These are phyloP conservation scores for Teratosphaeria pseudoeucalypti DNA, from an alignment of 2,329 filamentous ascomycete genomes.

Conservation along the genomic window DNA sequence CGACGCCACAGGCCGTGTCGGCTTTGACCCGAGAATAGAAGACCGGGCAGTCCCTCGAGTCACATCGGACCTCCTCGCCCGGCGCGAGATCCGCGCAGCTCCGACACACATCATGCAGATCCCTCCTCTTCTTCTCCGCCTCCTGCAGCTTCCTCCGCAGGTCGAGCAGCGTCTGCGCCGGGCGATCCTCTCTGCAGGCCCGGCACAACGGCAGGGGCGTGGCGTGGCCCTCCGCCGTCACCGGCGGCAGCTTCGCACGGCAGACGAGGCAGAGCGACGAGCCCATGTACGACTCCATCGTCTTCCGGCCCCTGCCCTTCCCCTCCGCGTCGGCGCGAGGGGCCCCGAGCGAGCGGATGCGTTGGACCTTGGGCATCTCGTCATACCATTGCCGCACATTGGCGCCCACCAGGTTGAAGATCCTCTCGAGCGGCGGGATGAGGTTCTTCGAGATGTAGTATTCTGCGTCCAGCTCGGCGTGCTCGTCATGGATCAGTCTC, in stretches of 20 bases:
- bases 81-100: conserved; percentile 66
- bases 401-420: conserved; percentile 91
- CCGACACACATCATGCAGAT: conserved; percentile 64
- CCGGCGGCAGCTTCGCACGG: conserved; percentile 44
- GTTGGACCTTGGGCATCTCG: conserved; percentile 87
- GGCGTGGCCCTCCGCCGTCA: conserved; percentile 13
- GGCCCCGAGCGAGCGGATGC: conserved; percentile 51
- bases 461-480: conserved; percentile 77
- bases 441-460: conserved; percentile 97
- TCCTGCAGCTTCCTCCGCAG: conserved; percentile 53
- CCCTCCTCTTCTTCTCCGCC: conserved; percentile 53
- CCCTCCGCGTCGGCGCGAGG: conserved; percentile 13
- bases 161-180: conserved; percentile 51
- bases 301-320: conserved; percentile 41
- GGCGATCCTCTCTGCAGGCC: conserved; percentile 41
- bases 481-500: conserved; percentile 62
- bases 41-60: conserved; percentile 84
- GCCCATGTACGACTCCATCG: conserved; percentile 89
- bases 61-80: conserved; percentile 70
- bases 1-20: conserved; percentile 34
- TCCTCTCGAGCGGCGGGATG: conserved; percentile 87
- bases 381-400: conserved; percentile 89
- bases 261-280: conserved; percentile 72
- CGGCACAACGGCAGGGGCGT: conserved; percentile 44
- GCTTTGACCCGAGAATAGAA: conserved; percentile 72